Evolutionary conservation across 371 early-diverging fungal genomes (phyloP).

Genomic region (Capniomyces stellatus): DNA sequence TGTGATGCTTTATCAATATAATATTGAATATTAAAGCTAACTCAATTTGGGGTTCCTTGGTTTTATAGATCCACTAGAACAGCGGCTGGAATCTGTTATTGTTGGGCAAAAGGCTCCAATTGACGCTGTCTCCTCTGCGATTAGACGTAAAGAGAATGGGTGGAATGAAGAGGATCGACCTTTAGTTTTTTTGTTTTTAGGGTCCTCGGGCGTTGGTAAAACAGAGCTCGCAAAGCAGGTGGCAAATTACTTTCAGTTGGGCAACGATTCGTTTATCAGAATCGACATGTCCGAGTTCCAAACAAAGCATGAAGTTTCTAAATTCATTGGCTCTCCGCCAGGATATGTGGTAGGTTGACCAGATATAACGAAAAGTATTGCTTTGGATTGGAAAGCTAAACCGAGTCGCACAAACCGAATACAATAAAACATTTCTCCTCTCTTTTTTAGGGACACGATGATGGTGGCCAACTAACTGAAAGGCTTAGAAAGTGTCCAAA

Average conservation of each 20-base stretch:
- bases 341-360: conserved; percentile 40
- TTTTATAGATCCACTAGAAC: conserved; percentile 25
- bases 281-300: conserved; percentile 73
- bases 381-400: too few relatives aligned
- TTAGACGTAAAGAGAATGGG: conserved; percentile 48
- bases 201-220: conserved; percentile 73
- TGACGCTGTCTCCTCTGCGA: conserved; percentile 45
- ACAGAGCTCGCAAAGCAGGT: conserved; percentile 70
- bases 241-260: conserved; percentile 54
- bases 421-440: neutral
- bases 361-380: too few relatives aligned
- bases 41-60: too few relatives aligned
- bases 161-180: conserved; percentile 42
- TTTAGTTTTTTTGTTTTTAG: conserved; percentile 56
- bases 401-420: too few relatives aligned
- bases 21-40: too few relatives aligned
- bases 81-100: conserved; percentile 39
- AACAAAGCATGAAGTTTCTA: conserved; percentile 51
- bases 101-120: conserved; percentile 66
- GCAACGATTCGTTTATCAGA: conserved; percentile 52
- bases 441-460: conserved; percentile 37
- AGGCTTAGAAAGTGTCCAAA: conserved; percentile 56
- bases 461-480: conserved; percentile 68
- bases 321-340: conserved; percentile 64
- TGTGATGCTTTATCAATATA: too few relatives aligned